Base-by-base conservation (phyloP, 2,329 filamentous ascomycete species). In the Aspergillus glaucus region DNA sequence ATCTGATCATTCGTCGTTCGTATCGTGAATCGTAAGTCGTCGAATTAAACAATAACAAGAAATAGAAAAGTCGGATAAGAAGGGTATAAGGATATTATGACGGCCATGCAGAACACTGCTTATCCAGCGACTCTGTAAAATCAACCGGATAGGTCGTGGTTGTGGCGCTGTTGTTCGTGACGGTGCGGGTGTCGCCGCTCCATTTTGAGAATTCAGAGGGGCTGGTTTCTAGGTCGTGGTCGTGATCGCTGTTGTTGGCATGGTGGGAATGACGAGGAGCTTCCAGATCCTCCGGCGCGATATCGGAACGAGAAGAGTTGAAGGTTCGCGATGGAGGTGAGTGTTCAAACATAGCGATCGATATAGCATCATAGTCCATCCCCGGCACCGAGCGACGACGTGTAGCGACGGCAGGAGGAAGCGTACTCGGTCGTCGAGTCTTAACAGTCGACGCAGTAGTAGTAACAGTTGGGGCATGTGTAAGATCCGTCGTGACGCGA, bases 401-500 rank as follows among this genome's bases (percentile, higher is more conserved):
- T 6, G 45, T 4, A 6, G 17, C 6, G 15, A 40, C 37, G 4
- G 37, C 8, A 4, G 15, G 15, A 0, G 37, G 37, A 15, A 40
- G 17, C 7, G 37, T 40, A 12, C 10, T 21, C 8, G 37, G 10
- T 19, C 37, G 12, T 12, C 26, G 26, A 30, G 26, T 30, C 9
- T 30, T 30, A 4, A 30, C 10, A 24, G 46, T 22, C 2, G 40
- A 43, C 3, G 44, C n/a, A 4, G 28, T 50, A 14, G 37, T 40
- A 9, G 10, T 19, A 15, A 12, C 17, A 1, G 66, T 57, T 3
- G 56, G 48, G 6, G 70, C 67, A 49, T 68, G 70, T 10, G 69
- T 74, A 5, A 73, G 47, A 45, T 74, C 71, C 7, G 66, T 65
- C 9, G 68, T 70, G 46, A 74, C 62, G 34, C 70, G 71, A 14